Conservation (phyloP, 345 rosid species). For the Linum tenue region DNA sequence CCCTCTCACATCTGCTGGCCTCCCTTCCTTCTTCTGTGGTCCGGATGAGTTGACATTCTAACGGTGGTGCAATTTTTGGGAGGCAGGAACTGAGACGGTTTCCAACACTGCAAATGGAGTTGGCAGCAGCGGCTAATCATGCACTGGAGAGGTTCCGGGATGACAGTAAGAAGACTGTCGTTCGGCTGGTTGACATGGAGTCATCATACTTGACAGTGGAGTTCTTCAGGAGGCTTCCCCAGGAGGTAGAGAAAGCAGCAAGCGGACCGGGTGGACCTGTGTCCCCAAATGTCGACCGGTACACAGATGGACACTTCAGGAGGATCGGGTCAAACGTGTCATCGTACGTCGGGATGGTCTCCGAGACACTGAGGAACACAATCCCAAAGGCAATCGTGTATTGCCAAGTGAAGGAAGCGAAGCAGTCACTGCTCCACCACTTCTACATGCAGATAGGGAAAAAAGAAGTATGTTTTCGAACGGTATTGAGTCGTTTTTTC, state of each 20-base stretch:
- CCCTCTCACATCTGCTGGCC: neutral
- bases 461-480: conserved; percentile 38
- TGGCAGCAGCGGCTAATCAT: conserved; percentile 54
- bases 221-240: conserved; percentile 72
- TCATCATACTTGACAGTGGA: conserved; percentile 72
- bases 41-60: neutral
- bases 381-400: conserved; percentile 68
- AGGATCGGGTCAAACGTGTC: conserved; percentile 75
- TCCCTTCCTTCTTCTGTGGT: neutral
- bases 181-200: conserved; percentile 73
- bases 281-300: conserved; percentile 36
- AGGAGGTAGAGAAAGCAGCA: conserved; percentile 50
- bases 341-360: conserved; percentile 61
- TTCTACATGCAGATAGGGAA: conserved; percentile 65
- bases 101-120: conserved; percentile 62
- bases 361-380: conserved; percentile 57
- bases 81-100: conserved; percentile 68
- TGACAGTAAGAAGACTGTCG: conserved; percentile 57
- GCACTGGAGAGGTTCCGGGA: conserved; percentile 67
- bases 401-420: conserved; percentile 83
- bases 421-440: conserved; percentile 51
- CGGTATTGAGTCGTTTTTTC: neutral
- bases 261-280: conserved; percentile 13
- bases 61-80: neutral
- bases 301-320: conserved; percentile 59